Evolutionary conservation across 1,139 yeast species (phyloP).

Genomic region (Scheffersomyces lignicola): DNA sequence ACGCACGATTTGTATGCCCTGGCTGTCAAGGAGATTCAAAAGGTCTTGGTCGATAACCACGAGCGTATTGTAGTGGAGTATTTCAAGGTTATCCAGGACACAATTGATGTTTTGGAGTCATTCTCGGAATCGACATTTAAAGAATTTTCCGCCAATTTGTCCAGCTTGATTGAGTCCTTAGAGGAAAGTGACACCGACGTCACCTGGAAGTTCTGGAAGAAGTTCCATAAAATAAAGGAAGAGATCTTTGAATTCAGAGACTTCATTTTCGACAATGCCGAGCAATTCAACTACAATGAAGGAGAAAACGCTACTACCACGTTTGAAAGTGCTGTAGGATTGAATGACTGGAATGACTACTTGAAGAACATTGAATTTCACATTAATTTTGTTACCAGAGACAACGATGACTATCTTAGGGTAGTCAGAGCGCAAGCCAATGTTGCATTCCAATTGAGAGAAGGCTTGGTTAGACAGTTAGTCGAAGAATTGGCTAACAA

Average conservation of each 20-base stretch:
- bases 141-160: constrained; percentile 48
- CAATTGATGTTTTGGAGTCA: constrained; percentile 67
- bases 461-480: constrained; percentile 29
- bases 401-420: constrained; percentile 69
- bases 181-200: constrained; percentile 30
- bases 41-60: constrained; percentile 35
- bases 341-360: constrained; percentile 51
- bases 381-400: constrained; percentile 59
- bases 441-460: constrained; percentile 73
- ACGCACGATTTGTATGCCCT: constrained; percentile 37
- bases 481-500: constrained; percentile 4
- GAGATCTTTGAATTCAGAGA: constrained; percentile 58
- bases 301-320: constrained; percentile 8
- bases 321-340: constrained; percentile 33
- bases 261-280: constrained; percentile 46
- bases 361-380: constrained; percentile 61
- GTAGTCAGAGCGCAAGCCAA: constrained; percentile 82
- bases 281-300: constrained; percentile 30
- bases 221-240: constrained; percentile 59
- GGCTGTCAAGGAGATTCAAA: constrained; percentile 32
- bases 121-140: constrained; percentile 66
- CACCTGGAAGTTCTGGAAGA: constrained; percentile 69
- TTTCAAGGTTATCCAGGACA: constrained; percentile 48
- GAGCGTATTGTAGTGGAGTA: constrained; percentile 34
- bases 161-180: constrained; percentile 29